A percentile compares a stretch with the other conserved stretches of the same genome.
These are phyloP conservation scores for Vicia faba DNA, from an alignment of 306 rosid genomes.

Conservation along the genomic window DNA sequence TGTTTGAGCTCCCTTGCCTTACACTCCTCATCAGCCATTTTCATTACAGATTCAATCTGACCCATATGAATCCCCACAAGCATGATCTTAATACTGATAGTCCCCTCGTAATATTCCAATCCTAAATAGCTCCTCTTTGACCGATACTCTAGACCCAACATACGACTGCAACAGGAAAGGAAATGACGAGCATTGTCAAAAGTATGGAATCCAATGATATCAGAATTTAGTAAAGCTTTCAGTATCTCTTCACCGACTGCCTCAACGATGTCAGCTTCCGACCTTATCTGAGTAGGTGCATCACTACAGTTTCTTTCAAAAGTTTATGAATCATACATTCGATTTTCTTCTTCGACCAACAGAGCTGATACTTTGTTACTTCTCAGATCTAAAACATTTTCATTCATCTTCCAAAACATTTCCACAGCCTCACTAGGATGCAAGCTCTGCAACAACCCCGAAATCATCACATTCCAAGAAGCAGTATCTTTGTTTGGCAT, in stretches of 20 bases:
- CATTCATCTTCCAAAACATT: conserved; percentile 49
- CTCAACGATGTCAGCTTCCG: too few species aligned
- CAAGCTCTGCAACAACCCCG: conserved; percentile 61
- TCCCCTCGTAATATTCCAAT: conserved; percentile 83
- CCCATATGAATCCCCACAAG: conserved; percentile 86
- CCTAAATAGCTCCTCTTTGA: conserved; percentile 84
- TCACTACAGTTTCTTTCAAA: too few species aligned
- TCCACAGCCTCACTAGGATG: conserved; percentile 49
- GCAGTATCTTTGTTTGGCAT: conserved; percentile 55
- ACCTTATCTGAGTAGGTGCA: too few species aligned
- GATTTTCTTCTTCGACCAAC: too few species aligned
- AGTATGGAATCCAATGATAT: conserved; percentile 84
- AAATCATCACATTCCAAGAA: conserved; percentile 70
- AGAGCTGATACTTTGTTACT: too few species aligned
- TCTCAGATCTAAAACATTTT: too few species aligned
- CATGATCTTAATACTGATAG: conserved; percentile 82
- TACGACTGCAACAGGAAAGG: conserved; percentile 83
- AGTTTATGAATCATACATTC: too few species aligned
- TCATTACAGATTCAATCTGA: conserved; percentile 73
- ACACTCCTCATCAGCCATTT: conserved; percentile 57
- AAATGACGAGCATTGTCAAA: conserved; percentile 88
- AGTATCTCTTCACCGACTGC: conserved; percentile 84
- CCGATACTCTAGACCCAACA: conserved; percentile 84
- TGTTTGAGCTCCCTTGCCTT: conserved; percentile 56
- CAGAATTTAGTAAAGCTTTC: conserved; percentile 76